Evolutionary conservation across 2,329 filamentous ascomycete genomes (phyloP).

Genomic region (Pyrenophora tritici-repentis): DNA sequence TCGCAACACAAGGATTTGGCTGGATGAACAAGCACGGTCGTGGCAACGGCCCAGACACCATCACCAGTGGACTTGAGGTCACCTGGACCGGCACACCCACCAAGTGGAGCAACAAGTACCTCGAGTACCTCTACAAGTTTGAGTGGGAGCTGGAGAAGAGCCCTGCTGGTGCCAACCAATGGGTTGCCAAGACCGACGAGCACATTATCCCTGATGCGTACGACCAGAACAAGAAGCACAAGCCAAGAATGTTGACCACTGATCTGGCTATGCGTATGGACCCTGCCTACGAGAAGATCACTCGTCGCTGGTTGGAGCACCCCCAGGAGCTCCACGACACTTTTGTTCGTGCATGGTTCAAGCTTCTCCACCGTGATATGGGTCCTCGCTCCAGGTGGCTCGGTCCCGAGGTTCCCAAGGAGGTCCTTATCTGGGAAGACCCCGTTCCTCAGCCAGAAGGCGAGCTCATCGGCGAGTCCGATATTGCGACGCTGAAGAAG

Average conservation of each 20-base stretch:
- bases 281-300: conserved; percentile 75
- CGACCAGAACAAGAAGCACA: conserved; percentile 72
- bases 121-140: conserved; percentile 77
- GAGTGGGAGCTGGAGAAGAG: conserved; percentile 79
- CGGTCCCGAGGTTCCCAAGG: conserved; percentile 73
- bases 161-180: conserved; percentile 77
- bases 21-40: conserved; percentile 69
- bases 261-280: conserved; percentile 75
- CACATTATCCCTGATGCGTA: conserved; percentile 72
- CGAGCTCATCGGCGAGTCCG: conserved; percentile 64
- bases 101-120: conserved; percentile 75
- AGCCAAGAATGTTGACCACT: conserved; percentile 76
- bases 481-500: conserved; percentile 70
- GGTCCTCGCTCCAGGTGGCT: conserved; percentile 73
- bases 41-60: conserved; percentile 73
- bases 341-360: conserved; percentile 80
- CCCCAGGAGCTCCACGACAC: conserved; percentile 70
- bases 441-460: conserved; percentile 66
- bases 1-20: conserved; percentile 72
- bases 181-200: conserved; percentile 71
- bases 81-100: conserved; percentile 77
- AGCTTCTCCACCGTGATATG: conserved; percentile 80
- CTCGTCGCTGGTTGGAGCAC: conserved; percentile 70
- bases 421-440: conserved; percentile 76
- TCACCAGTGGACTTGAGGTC: conserved; percentile 78